Percentiles rank a stretch among this genome's conserved stretches.
These are phyloP conservation scores for Candida coquimbonensis DNA, from an alignment of 805 yeast genomes.

Conservation along the genomic window DNA sequence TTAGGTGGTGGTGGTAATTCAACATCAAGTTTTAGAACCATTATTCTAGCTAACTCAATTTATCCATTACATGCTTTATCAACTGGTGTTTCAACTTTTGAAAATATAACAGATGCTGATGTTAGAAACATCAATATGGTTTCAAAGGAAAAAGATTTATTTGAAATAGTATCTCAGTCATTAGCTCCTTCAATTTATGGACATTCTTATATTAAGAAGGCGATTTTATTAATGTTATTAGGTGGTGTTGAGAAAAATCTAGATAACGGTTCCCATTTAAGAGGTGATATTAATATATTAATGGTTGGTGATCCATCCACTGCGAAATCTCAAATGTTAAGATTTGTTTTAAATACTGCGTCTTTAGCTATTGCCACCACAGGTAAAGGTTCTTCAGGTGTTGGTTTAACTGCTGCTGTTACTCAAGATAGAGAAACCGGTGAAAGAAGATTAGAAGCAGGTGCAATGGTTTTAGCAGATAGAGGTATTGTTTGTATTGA, in stretches of 20 bases:
- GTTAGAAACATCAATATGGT: slow-evolving; percentile 79
- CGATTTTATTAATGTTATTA: slow-evolving; percentile 80
- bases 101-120: slow-evolving; percentile 69
- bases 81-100: slow-evolving; percentile 69
- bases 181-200: slow-evolving; percentile 96
- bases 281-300: slow-evolving; percentile 94
- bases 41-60: slow-evolving; percentile 83
- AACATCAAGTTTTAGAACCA: slow-evolving; percentile 68
- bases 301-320: slow-evolving; percentile 99
- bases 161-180: slow-evolving; percentile 74
- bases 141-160: slow-evolving; percentile 62
- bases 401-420: slow-evolving; percentile 98
- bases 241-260: slow-evolving; percentile 95
- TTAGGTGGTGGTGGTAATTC: slow-evolving; percentile 61
- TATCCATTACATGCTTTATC: slow-evolving; percentile 86
- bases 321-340: slow-evolving; percentile 91
- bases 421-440: slow-evolving; percentile 96
- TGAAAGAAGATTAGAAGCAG: slow-evolving; percentile 93
- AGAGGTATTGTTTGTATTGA: slow-evolving; percentile 97
- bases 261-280: slow-evolving; percentile 90
- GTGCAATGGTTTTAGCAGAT: slow-evolving; percentile 98
- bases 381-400: slow-evolving; percentile 99
- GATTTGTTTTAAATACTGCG: slow-evolving; percentile 94
- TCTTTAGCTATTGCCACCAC: slow-evolving; percentile 95
- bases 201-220: slow-evolving; percentile 83